A percentile compares a stretch with the other conserved stretches of the same genome.
phyloP scores from a whole-genome alignment of 2,329 filamentous ascomycete genomes.

The Botrytis sinoallii region DNA sequence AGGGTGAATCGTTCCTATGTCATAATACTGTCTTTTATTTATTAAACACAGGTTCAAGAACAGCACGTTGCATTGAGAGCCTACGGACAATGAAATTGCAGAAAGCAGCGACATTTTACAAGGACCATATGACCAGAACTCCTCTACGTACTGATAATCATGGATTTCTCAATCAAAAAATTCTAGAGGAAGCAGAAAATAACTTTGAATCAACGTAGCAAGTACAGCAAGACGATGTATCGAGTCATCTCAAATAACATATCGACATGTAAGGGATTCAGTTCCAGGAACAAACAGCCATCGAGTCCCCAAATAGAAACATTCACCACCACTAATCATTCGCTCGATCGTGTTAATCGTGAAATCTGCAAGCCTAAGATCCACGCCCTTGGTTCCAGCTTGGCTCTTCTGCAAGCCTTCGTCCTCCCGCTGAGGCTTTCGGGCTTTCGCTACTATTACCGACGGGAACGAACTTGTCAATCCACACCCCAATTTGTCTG shows the following conservation, averaged over 20 bases:
- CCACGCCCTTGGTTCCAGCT: neutral
- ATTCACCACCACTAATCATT: neutral
- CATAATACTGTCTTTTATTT: neutral
- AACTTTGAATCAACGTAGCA: neutral
- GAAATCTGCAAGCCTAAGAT: neutral
- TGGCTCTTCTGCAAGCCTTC: neutral
- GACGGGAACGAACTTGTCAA: neutral
- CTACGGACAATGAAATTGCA: neutral
- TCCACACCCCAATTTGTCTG: neutral
- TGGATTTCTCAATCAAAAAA: neutral
- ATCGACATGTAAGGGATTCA: neutral
- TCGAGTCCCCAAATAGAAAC: neutral
- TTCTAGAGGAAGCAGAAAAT: neutral
- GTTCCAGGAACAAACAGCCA: neutral
- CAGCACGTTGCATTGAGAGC: neutral
- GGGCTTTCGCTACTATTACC: neutral
- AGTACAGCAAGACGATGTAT: neutral
- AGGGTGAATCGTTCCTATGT: neutral
- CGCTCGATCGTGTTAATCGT: neutral
- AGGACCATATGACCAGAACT: neutral
- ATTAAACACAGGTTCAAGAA: neutral
- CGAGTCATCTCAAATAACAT: too few relatives aligned
- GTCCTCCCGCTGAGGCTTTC: constrained; percentile 1
- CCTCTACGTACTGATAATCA: neutral
- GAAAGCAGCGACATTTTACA: neutral